Evolutionary conservation across 371 early-diverging fungal genomes (phyloP), one percentile per base, ranked within the genome.

Genomic region (Mortierella sp.): DNA sequence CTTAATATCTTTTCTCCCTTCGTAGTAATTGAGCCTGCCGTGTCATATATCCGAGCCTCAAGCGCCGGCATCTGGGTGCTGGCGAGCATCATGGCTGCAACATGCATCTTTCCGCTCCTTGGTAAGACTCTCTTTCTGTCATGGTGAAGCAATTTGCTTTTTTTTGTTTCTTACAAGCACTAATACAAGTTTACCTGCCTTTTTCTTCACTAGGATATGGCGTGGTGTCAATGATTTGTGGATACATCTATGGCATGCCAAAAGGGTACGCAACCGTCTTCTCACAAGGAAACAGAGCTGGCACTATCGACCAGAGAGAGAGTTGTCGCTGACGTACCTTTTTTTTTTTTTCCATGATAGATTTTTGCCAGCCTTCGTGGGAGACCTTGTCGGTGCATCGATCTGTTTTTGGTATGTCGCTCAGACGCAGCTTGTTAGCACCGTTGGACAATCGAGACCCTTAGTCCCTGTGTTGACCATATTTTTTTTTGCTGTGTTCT

Each of bases 101-200:
- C 83, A 51, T 83, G 83, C 40, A 79, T 83, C 64, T 83, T 83
- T 51, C 83, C 83, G 2, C 76, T 83, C 53, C 76, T 83, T 51
- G 83, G 83, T 83, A 76, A 69, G 28, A 34, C 43, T 51, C 55
- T n/a, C 21, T 9, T 2, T 55, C 26, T 26, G 28, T 57, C 57
- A 26, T 28, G 26, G 14, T 57, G 28, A 57, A 28, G 28, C 28
- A 13, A 28, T 57, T 19, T 67, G 26, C 13, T n/a, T n/a, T 40
- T 28, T 1, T 21, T 59, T 21, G 34, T 46, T 10, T 46, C 50
- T 34, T 19, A 16, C 43, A 50, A 70, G 54, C 3, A 64, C 11
- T 16, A 55, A 31, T 37, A 16, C 54, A 5, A 55, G 6, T 31
- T 21, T 46, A 50, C n/a, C n/a, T 34, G 28, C 3, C 14, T 13